Conservation (phyloP, 2,329 filamentous ascomycete species). For the Colletotrichum sp. region DNA sequence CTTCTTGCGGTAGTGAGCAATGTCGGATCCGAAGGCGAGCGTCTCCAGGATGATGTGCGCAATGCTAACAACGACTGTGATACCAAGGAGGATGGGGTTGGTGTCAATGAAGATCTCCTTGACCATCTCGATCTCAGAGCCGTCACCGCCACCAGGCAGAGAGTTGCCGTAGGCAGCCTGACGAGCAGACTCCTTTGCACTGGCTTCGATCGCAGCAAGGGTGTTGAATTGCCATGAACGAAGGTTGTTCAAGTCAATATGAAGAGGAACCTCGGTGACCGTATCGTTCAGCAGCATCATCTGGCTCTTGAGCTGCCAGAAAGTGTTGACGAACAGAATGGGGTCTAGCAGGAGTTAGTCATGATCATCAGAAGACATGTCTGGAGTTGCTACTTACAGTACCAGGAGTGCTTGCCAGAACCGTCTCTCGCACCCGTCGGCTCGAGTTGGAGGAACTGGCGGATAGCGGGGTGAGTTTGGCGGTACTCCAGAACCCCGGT, state of each 20-base stretch:
- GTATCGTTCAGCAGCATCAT: constrained; percentile 94
- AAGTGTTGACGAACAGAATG: constrained; percentile 90
- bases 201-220: constrained; percentile 83
- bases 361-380: background rate
- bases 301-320: constrained; percentile 92
- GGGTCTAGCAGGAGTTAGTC: constrained; percentile 55
- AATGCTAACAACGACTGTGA: constrained; percentile 84
- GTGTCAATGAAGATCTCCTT: constrained; percentile 95
- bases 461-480: constrained; percentile 72
- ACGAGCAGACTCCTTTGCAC: constrained; percentile 80
- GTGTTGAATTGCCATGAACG: constrained; percentile 89
- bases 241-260: constrained; percentile 82
- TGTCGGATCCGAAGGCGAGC: constrained; percentile 96
- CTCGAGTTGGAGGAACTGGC: constrained; percentile 82
- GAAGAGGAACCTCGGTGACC: constrained; percentile 79
- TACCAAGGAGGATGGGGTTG: constrained; percentile 85
- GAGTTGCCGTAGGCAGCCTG: constrained; percentile 77
- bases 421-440: constrained; percentile 80
- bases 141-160: constrained; percentile 80
- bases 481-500: constrained; percentile 72
- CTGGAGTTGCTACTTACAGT: constrained; percentile 52
- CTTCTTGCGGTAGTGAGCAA: constrained; percentile 98
- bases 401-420: constrained; percentile 89
- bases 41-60: constrained; percentile 95
- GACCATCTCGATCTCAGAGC: constrained; percentile 94